Percentiles rank a stretch among this genome's conserved stretches.
Conservation (phyloP, 2,329 filamentous ascomycete genomes). For the Colletotrichum coccodes region DNA sequence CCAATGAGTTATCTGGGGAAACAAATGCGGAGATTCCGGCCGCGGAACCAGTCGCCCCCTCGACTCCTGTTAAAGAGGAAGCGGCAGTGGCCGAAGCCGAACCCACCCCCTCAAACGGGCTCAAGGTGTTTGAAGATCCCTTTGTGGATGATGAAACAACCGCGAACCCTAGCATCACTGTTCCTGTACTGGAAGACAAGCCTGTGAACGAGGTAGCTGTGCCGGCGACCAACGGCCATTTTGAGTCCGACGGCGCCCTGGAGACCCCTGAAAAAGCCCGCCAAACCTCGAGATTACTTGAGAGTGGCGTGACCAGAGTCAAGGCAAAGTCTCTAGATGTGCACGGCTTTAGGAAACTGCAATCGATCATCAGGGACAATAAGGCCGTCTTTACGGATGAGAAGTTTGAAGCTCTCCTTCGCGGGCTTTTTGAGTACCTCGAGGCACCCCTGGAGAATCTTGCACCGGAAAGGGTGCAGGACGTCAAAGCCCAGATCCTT, state of each 20-base stretch:
- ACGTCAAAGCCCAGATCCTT: conserved; percentile 79
- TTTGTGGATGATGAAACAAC: conserved; percentile 60
- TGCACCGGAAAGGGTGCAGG: conserved; percentile 72
- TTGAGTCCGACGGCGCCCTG: conserved; percentile 32
- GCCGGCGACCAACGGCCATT: conserved; percentile 8
- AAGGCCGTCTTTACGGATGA: conserved; percentile 72
- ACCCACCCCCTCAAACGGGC: conserved; percentile 46
- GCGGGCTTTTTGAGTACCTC: conserved; percentile 77
- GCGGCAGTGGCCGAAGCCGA: conserved; percentile 33
- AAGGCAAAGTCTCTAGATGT: conserved; percentile 79
- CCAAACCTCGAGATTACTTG: conserved; percentile 71
- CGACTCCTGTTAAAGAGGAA: conserved; percentile 1
- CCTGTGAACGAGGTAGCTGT: conserved; percentile 67
- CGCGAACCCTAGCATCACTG: conserved; percentile 55
- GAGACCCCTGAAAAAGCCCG: conserved; percentile 63
- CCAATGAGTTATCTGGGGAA: too few relatives aligned
- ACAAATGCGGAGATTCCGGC: neutral
- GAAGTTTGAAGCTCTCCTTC: conserved; percentile 74
- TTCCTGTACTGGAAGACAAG: conserved; percentile 67
- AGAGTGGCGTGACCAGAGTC: conserved; percentile 80
- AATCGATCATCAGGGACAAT: conserved; percentile 77
- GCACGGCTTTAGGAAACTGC: conserved; percentile 82
- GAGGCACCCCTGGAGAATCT: conserved; percentile 67
- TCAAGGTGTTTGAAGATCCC: conserved; percentile 73
- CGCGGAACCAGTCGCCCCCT: neutral